Evolutionary conservation across 495 filamentous ascomycete species (phyloP).

Genomic region (Bacidia rubella): DNA sequence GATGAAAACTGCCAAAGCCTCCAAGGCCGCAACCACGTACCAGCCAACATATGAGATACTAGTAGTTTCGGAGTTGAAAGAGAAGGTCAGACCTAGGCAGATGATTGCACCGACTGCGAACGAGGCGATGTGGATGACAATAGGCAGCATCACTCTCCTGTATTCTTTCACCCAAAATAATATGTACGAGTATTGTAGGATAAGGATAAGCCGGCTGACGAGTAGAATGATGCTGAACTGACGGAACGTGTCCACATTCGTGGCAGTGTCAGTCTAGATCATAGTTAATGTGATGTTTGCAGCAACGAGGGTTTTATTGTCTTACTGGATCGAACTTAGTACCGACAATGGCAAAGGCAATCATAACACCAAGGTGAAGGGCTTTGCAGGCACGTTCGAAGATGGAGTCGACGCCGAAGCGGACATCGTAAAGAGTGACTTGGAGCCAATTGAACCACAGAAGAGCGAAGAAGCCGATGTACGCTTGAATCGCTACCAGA

Average conservation of each 20-base stretch:
- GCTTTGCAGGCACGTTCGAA: constrained; percentile 52
- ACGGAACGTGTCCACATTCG: constrained; percentile 33
- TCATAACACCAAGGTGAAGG: constrained; percentile 48
- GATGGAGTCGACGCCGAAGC: constrained; percentile 53
- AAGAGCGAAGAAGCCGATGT: constrained; percentile 51
- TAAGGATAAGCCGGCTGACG: constrained; percentile 41
- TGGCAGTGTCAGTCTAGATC: constrained; percentile 29
- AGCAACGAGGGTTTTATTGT: no score
- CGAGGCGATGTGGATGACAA: constrained; percentile 19
- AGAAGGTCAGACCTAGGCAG: neutral
- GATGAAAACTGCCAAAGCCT: constrained; percentile 40
- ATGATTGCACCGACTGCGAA: neutral
- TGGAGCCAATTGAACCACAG: constrained; percentile 66
- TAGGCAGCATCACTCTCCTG: constrained; percentile 20
- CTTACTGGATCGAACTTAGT: constrained; percentile 39
- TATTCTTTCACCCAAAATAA: constrained; percentile 1
- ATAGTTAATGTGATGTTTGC: no score
- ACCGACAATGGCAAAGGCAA: constrained; percentile 49
- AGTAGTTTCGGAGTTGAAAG: neutral
- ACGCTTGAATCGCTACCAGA: constrained; percentile 29
- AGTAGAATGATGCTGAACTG: constrained; percentile 43
- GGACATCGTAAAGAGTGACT: constrained; percentile 53
- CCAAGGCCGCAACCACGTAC: constrained; percentile 44
- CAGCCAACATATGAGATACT: constrained; percentile 38
- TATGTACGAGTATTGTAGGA: constrained; percentile 39